Evolutionary conservation across 768 basidiomycete species (phyloP).

Genomic region (Rhizopogon vinicolor): DNA sequence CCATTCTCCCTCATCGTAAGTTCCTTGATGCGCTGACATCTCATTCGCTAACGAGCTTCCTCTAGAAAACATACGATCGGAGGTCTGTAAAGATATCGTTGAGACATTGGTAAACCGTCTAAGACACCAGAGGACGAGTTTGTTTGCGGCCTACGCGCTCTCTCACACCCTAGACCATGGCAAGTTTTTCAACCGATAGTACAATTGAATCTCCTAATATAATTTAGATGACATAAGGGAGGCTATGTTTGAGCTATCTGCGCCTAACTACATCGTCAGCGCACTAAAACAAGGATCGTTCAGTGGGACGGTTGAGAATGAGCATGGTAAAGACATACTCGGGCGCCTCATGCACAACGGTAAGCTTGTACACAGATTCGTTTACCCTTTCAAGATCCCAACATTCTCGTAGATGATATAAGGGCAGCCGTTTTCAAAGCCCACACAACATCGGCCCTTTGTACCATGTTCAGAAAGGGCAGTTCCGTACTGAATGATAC

Average conservation of each 20-base stretch:
- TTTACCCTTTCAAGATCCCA: neutral
- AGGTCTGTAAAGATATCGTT: neutral
- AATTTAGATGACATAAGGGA: neutral
- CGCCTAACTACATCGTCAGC: neutral
- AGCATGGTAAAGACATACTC: neutral
- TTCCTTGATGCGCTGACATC: no score
- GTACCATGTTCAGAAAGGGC: neutral
- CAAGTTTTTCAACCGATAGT: neutral
- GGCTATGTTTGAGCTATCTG: neutral
- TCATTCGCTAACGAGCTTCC: neutral
- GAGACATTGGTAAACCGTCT: neutral
- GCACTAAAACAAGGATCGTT: neutral
- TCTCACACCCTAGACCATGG: neutral
- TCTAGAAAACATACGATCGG: neutral
- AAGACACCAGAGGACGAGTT: neutral
- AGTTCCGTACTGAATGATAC: neutral
- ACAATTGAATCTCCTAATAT: neutral
- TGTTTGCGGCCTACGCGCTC: constrained; percentile 3
- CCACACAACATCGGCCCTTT: neutral
- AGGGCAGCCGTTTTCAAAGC: constrained; percentile 1
- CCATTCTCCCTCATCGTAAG: neutral
- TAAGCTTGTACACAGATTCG: neutral
- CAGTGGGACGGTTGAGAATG: neutral
- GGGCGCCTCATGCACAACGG: neutral
- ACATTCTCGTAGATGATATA: constrained; percentile 1